These are phyloP conservation scores for Triadica sebifera DNA, from an alignment of 345 rosid species.

Conservation along the genomic window DNA sequence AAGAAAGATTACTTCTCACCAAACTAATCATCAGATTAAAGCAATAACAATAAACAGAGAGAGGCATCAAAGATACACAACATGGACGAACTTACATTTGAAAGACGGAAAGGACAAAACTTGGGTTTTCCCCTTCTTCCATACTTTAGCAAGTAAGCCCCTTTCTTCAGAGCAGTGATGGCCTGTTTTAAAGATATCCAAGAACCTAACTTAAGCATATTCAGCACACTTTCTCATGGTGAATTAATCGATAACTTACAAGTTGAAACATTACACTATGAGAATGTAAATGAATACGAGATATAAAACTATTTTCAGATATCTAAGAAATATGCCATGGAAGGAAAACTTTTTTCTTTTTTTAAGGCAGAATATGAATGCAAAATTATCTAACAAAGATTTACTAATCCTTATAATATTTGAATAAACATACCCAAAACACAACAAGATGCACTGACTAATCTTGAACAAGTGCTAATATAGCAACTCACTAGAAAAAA, in stretches of 20 bases:
- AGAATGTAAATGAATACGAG: slow-evolving; percentile 14
- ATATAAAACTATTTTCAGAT: neutral
- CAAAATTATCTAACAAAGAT: neutral
- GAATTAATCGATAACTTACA: slow-evolving; percentile 14
- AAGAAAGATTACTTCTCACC: neutral
- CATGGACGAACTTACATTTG: slow-evolving; percentile 62
- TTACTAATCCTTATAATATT: neutral
- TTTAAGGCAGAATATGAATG: neutral
- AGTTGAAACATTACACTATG: slow-evolving; percentile 11
- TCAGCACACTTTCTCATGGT: slow-evolving; percentile 21
- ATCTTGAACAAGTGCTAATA: neutral
- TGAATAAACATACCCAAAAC: neutral
- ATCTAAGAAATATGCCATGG: neutral
- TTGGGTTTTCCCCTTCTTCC: slow-evolving; percentile 99
- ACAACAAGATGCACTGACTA: neutral
- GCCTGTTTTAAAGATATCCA: slow-evolving; percentile 64
- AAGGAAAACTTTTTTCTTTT: neutral
- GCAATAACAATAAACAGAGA: neutral
- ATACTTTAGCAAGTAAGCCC: slow-evolving; percentile 91
- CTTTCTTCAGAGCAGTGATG: slow-evolving; percentile 92
- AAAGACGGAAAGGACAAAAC: slow-evolving; percentile 96
- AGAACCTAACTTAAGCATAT: slow-evolving; percentile 24
- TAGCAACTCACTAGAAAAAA: neutral
- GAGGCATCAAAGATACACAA: neutral
- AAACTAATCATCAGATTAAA: neutral